phyloP scores from a whole-genome alignment of 78 protist genomes.

The Dictyostelium citrinum region DNA sequence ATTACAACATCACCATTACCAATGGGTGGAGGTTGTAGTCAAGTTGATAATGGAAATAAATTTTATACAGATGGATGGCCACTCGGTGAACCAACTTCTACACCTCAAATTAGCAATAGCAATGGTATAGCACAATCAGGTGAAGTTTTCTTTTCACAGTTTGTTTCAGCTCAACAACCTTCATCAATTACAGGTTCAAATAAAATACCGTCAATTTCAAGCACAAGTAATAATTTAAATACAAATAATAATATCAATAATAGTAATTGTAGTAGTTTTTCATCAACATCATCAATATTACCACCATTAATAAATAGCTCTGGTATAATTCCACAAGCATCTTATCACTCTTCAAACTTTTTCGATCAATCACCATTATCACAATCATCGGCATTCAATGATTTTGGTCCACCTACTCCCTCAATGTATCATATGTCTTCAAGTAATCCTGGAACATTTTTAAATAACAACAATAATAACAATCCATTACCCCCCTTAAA shows the following conservation, averaged over 20 bases:
- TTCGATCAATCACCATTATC: slow-evolving; percentile 74
- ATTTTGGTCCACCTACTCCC: slow-evolving; percentile 72
- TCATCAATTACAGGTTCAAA: not conserved
- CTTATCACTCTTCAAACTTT: slow-evolving; percentile 46
- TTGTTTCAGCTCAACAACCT: not conserved
- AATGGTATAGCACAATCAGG: not conserved
- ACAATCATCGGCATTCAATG: slow-evolving; percentile 2
- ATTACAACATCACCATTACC: slow-evolving; percentile 24
- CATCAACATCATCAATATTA: slow-evolving; percentile 4
- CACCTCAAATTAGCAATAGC: not conserved
- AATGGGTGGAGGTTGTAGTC: not conserved
- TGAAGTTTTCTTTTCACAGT: slow-evolving; percentile 16
- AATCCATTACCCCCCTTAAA: slow-evolving; percentile 2
- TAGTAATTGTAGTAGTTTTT: not conserved
- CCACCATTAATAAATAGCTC: slow-evolving; percentile 49
- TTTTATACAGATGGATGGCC: slow-evolving; percentile 50
- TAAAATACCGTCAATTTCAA: not conserved
- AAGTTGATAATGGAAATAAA: slow-evolving; percentile 2
- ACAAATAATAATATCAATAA: not conserved
- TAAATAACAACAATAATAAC: not conserved
- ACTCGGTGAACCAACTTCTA: slow-evolving; percentile 35
- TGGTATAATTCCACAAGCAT: slow-evolving; percentile 53
- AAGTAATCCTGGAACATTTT: not conserved
- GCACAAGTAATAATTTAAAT: not conserved
- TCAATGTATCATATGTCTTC: slow-evolving; percentile 4